Conservation (phyloP, 2,329 filamentous ascomycete genomes). For the Penicillium psychrosexuale region DNA sequence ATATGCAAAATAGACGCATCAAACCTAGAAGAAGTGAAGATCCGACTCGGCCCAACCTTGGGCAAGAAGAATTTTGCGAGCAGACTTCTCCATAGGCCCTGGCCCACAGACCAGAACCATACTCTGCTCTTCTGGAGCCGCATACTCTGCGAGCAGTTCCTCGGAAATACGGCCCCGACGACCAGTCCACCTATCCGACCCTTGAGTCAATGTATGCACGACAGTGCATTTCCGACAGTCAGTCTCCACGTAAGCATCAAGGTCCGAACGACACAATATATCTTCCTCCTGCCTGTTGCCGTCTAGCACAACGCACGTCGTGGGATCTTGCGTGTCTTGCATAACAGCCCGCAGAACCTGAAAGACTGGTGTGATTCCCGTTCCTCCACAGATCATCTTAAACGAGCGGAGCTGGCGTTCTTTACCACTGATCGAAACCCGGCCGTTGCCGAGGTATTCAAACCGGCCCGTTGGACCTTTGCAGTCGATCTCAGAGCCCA, state of each 20-base stretch:
- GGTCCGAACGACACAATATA: conserved; percentile 72
- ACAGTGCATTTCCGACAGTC: conserved; percentile 59
- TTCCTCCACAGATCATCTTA: conserved; percentile 83
- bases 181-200: conserved; percentile 64
- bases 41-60: conserved; percentile 72
- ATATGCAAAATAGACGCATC: not conserved
- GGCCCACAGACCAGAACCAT: conserved; percentile 81
- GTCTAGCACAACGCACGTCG: conserved; percentile 69
- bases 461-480: conserved; percentile 88
- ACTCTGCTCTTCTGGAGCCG: conserved; percentile 46
- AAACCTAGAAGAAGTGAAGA: conserved; percentile 67
- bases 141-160: conserved; percentile 60
- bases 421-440: conserved; percentile 59
- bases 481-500: conserved; percentile 74
- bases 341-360: conserved; percentile 76
- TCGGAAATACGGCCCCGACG: conserved; percentile 63
- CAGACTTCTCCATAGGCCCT: conserved; percentile 67
- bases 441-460: conserved; percentile 68
- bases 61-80: conserved; percentile 54
- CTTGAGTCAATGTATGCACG: conserved; percentile 66
- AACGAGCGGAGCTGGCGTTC: conserved; percentile 62
- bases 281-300: conserved; percentile 76
- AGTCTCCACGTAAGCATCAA: conserved; percentile 60
- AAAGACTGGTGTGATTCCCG: conserved; percentile 89
- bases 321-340: conserved; percentile 60